A percentile compares a stretch with the other conserved stretches of the same genome.
Evolutionary conservation across 768 basidiomycete species (phyloP).

Genomic region (Neoboletus magnificus): DNA sequence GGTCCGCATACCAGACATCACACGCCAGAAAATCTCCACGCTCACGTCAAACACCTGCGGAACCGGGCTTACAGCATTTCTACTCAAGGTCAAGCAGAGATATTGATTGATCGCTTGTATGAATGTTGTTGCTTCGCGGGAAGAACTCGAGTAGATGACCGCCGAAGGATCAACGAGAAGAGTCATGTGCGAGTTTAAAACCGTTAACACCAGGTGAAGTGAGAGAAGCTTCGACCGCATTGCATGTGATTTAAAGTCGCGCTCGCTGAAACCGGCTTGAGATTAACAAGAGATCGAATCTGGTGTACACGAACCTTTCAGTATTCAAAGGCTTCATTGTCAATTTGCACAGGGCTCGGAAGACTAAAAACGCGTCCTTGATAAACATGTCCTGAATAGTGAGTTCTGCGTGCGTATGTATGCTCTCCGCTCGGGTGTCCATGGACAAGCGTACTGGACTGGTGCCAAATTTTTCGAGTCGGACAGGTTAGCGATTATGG

Average conservation of each 20-base stretch:
- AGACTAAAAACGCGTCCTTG: conserved; percentile 97
- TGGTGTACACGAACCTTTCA: conserved; percentile 65
- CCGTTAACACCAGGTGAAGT: conserved; percentile 88
- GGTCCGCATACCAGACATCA: conserved; percentile 89
- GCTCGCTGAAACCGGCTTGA: conserved; percentile 56
- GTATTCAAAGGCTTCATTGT: conserved; percentile 95
- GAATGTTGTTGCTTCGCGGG: conserved; percentile 84
- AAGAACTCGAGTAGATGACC: conserved; percentile 89
- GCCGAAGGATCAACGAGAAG: conserved; percentile 85
- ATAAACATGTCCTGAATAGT: conserved; percentile 86
- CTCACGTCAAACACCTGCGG: conserved; percentile 97
- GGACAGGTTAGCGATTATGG: conserved; percentile 2
- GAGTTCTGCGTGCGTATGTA: conserved; percentile 42
- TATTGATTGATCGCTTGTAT: conserved; percentile 95
- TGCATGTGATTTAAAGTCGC: conserved; percentile 92
- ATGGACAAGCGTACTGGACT: conserved; percentile 24
- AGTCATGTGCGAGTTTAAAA: conserved; percentile 87
- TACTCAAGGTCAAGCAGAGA: conserved; percentile 85
- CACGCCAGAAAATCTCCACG: conserved; percentile 98
- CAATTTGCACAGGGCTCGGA: conserved; percentile 93
- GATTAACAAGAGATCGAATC: conserved; percentile 2
- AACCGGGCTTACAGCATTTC: conserved; percentile 94
- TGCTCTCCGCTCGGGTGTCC: conserved; percentile 17
- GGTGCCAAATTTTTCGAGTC: conserved; percentile 12
- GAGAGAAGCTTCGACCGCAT: conserved; percentile 97